phyloP scores from a whole-genome alignment of 768 basidiomycete species.

The Lactifluus volemus region DNA sequence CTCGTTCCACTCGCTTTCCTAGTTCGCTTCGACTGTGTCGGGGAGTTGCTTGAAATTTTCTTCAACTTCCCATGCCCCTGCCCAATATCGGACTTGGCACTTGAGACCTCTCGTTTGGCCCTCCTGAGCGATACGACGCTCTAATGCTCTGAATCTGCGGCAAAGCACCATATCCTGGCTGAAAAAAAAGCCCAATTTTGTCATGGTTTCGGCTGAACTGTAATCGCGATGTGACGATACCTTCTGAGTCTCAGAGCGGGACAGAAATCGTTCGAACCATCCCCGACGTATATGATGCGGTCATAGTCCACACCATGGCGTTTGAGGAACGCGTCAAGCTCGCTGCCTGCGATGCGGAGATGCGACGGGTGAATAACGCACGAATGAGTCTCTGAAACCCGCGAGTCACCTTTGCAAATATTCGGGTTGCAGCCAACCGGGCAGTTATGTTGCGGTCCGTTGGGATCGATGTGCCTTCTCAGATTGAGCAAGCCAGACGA shows the following conservation, averaged over 20 bases:
- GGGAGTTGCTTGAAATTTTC: conserved; percentile 46
- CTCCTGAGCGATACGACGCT: conserved; percentile 68
- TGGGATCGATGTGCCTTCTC: conserved; percentile 64
- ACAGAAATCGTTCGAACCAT: conserved; percentile 94
- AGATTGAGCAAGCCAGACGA: conserved; percentile 62
- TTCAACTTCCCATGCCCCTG: conserved; percentile 94
- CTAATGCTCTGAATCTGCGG: conserved; percentile 67
- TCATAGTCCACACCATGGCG: conserved; percentile 56
- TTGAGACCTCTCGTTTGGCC: conserved; percentile 55
- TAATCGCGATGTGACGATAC: conserved; percentile 30
- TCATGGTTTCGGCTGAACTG: background rate
- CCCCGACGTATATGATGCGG: conserved; percentile 83
- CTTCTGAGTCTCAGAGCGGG: conserved; percentile 74
- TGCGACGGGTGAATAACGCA: background rate
- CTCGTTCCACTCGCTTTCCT: background rate
- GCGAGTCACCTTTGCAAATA: conserved; percentile 85
- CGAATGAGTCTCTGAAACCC: background rate
- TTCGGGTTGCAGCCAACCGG: conserved; percentile 85
- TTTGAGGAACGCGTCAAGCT: conserved; percentile 74
- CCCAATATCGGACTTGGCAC: conserved; percentile 76
- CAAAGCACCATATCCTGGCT: conserved; percentile 84
- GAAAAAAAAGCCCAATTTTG: background rate
- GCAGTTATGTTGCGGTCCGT: conserved; percentile 75
- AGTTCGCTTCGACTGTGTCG: background rate
- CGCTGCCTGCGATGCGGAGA: conserved; percentile 59